Evolutionary conservation across 108 stramenopile genomes (phyloP), one percentile per base, ranked within the genome.

Genomic region (Chaetoceros tenuissimus): DNA sequence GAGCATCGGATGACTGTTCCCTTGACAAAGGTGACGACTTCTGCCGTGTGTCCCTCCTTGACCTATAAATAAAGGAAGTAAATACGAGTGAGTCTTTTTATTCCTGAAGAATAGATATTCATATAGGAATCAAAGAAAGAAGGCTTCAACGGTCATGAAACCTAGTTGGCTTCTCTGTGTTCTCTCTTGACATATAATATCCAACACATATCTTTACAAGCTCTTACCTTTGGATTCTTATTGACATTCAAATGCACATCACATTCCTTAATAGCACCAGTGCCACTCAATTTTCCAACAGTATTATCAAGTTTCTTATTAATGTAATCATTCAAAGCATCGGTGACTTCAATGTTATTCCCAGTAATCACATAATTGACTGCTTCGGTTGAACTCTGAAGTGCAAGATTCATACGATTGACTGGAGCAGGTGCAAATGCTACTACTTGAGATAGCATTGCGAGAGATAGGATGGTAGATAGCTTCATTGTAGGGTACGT

Each of bases 291-390:
- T 67, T 88, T 93, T 29, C 82, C 79, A 46, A 93, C 53, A 28
- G 76, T 71, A 43, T 70, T 59, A 24, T 88, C 87, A 46, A 93
- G 69, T 45, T 80, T 80, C 57, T 81, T 75, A 27, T 88, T 73
- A 8, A 87, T 79, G 62, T 93, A 82, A 23, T 84, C 81, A 17
- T 69, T 52, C 48, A 93, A 66, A 24, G 91, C 80, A 21, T 74
- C 71, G 16, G 91, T 93, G 51, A 93, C 51, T 24, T 93, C 85
- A 56, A 93, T 77, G 67, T 93, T 93, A 46, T 84, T 83, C 40
- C 91, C 91, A 19, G 79, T 84, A 43, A 92, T 60, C 50, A 73
- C 68, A 55, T 87, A 70, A 29, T 81, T 77, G 40, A 81, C 77
- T 31, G 69, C 79, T 19, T 73, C 66, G 63, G 71, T 44, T 45